Conservation (phyloP, 2,329 filamentous ascomycete genomes). For the Rhinocladiella mackenziei region DNA sequence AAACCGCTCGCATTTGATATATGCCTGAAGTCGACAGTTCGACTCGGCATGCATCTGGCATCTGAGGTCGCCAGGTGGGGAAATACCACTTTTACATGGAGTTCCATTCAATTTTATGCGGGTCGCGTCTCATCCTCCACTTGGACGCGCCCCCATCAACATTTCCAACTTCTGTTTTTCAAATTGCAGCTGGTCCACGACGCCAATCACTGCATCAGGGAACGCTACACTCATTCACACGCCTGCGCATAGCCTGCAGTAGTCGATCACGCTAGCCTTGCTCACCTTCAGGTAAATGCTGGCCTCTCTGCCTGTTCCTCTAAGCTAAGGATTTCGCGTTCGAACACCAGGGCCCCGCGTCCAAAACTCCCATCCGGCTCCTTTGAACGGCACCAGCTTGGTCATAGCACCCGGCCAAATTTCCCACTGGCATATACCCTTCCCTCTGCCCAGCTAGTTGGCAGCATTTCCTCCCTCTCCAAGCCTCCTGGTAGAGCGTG, state of each 20-base stretch:
- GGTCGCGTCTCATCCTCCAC: background rate
- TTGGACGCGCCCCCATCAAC: background rate
- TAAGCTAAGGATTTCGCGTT: constrained; percentile 17
- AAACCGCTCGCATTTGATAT: too few species aligned
- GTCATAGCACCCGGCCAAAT: constrained; percentile 14
- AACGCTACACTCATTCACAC: constrained; percentile 7
- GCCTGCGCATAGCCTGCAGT: constrained; percentile 23
- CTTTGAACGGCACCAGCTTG: constrained; percentile 10
- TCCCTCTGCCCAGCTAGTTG: constrained; percentile 7
- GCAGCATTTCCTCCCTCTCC: constrained; percentile 8
- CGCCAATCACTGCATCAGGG: constrained; percentile 25
- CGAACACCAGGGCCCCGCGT: constrained; percentile 15
- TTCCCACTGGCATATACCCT: constrained; percentile 16
- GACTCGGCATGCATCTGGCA: too few species aligned
- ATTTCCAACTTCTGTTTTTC: constrained; percentile 8
- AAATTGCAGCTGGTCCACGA: constrained; percentile 6
- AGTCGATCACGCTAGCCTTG: constrained; percentile 16
- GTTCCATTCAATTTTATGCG: background rate
- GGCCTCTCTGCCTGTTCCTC: constrained; percentile 17
- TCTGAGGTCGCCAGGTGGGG: too few species aligned
- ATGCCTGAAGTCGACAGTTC: too few species aligned
- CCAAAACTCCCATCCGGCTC: constrained; percentile 5
- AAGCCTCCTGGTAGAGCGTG: constrained; percentile 8
- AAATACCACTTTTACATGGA: too few species aligned
- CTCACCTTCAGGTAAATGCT: constrained; percentile 10